phyloP scores from a whole-genome alignment of 192 early-diverging fungal species.

The Coemansia sp. region DNA sequence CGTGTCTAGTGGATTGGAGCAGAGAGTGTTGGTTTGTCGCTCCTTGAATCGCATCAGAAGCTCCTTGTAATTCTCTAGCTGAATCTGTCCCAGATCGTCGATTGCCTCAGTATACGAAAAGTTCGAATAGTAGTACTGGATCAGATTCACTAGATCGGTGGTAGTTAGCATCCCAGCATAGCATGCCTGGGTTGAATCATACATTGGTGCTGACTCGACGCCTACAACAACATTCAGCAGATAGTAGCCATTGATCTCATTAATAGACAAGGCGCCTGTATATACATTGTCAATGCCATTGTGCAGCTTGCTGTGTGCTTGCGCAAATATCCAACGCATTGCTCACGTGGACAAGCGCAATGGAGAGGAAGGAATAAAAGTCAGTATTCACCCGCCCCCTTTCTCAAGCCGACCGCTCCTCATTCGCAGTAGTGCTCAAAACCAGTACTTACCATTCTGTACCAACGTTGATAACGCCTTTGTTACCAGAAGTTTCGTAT shows the following conservation, averaged over 20 bases:
- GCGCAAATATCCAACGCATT: not conserved
- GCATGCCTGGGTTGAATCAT: conserved; percentile 73
- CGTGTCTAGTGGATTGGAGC: conserved; percentile 81
- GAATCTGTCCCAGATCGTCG: conserved; percentile 76
- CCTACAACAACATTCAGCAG: conserved; percentile 49
- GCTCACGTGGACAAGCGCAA: not conserved
- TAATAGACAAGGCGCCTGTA: not conserved
- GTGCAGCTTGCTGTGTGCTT: not conserved
- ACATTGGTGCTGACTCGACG: conserved; percentile 91
- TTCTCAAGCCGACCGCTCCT: not conserved
- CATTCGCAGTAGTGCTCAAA: not conserved
- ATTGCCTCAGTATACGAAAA: conserved; percentile 78
- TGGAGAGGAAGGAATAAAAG: not conserved
- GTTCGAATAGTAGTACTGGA: conserved; percentile 87
- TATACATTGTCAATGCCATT: not conserved
- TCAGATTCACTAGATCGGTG: conserved; percentile 92
- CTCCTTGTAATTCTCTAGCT: conserved; percentile 54
- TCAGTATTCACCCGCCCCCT: not conserved
- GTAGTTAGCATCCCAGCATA: conserved; percentile 97
- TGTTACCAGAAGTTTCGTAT: conserved; percentile 84
- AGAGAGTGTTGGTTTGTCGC: conserved; percentile 60
- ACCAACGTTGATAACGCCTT: conserved; percentile 88
- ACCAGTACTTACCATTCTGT: conserved; percentile 80
- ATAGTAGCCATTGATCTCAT: not conserved
- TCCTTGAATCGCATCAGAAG: conserved; percentile 49